Percentiles rank a stretch among this genome's conserved stretches.
These are phyloP conservation scores for Rhodosporidiobolus sp. DNA, from an alignment of 768 basidiomycete genomes.

Conservation along the genomic window DNA sequence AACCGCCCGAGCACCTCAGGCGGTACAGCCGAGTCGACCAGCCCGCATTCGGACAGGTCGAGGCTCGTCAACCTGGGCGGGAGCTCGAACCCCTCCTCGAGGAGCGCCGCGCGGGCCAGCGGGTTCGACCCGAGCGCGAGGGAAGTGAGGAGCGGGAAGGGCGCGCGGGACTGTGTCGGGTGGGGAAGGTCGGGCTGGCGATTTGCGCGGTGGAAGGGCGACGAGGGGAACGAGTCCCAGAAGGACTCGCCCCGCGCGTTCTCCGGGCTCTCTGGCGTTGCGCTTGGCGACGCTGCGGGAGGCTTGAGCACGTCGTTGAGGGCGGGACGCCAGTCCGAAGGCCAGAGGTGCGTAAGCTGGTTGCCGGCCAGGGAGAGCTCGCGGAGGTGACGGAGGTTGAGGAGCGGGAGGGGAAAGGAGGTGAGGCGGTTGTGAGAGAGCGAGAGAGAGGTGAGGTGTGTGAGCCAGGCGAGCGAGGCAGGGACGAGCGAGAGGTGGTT, in stretches of 20 bases:
- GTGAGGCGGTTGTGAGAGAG: conserved; percentile 21
- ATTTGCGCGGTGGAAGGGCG: neutral
- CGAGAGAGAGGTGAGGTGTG: conserved; percentile 25
- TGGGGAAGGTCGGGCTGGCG: neutral
- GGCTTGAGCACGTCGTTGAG: conserved; percentile 1
- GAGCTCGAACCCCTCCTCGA: conserved; percentile 5
- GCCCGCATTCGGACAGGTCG: conserved; percentile 13
- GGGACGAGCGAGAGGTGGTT: conserved; percentile 19
- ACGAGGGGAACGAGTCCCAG: conserved; percentile 1
- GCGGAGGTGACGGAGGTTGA: conserved; percentile 15
- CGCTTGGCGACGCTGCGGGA: conserved; percentile 17
- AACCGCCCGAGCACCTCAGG: neutral
- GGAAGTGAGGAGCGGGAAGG: conserved; percentile 11
- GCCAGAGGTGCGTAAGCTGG: conserved; percentile 24
- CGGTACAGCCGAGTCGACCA: conserved; percentile 6
- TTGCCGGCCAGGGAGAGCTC: conserved; percentile 28
- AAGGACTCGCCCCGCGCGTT: conserved; percentile 4
- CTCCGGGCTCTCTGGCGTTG: conserved; percentile 21
- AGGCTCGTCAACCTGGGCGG: conserved; percentile 15
- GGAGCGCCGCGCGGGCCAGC: conserved; percentile 1
- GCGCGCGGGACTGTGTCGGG: neutral
- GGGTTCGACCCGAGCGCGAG: conserved; percentile 8
- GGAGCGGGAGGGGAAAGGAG: conserved; percentile 15
- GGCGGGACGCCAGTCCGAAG: neutral
- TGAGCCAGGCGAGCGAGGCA: conserved; percentile 13